Percentiles rank a stretch among this genome's conserved stretches.
These are phyloP conservation scores for Adansonia digitata DNA, from an alignment of 345 rosid species.

Conservation along the genomic window DNA sequence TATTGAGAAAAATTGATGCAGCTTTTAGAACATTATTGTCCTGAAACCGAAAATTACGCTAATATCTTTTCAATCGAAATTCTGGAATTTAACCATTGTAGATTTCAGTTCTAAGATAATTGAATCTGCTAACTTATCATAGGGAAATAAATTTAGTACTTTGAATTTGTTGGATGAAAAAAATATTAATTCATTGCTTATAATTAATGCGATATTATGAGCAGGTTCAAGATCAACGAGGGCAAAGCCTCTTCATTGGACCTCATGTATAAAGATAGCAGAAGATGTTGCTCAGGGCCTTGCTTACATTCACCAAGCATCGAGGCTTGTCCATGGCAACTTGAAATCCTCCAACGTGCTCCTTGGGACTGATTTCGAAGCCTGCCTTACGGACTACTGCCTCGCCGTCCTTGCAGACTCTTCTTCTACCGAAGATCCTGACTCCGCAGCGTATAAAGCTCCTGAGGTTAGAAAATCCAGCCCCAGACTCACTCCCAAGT, in stretches of 20 bases:
- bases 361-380: slow-evolving; percentile 89
- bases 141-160: not conserved
- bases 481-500: slow-evolving; percentile 53
- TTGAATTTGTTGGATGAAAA: not conserved
- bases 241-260: slow-evolving; percentile 93
- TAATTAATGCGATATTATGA: slow-evolving; percentile 1
- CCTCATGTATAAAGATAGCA: slow-evolving; percentile 95
- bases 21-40: slow-evolving; percentile 2
- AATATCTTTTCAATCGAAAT: not conserved
- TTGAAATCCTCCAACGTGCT: slow-evolving; percentile 80
- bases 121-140: no score
- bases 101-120: not conserved
- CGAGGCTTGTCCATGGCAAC: slow-evolving; percentile 81
- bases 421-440: slow-evolving; percentile 55
- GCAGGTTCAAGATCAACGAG: slow-evolving; percentile 82
- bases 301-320: slow-evolving; percentile 79
- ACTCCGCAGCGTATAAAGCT: slow-evolving; percentile 58
- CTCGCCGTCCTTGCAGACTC: slow-evolving; percentile 62
- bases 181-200: not conserved
- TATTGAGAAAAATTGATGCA: not conserved
- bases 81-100: not conserved
- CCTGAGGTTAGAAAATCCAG: slow-evolving; percentile 74
- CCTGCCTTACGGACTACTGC: slow-evolving; percentile 81
- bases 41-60: not conserved
- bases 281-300: slow-evolving; percentile 93